Conservation (phyloP, 2,329 filamentous ascomycete genomes). For the Xenoacremonium recifei region DNA sequence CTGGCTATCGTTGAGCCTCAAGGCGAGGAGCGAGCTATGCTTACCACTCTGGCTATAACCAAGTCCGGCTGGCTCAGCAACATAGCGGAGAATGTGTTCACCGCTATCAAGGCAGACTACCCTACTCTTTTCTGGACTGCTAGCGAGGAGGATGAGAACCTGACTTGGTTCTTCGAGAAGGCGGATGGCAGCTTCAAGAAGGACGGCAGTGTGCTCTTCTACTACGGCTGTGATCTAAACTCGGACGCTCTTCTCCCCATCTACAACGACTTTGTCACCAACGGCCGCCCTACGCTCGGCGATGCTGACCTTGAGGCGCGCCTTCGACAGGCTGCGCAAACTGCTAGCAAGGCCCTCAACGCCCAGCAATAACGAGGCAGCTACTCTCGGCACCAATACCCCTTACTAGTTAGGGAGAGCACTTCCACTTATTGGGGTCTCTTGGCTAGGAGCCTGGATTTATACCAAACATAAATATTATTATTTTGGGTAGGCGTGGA, state of each 20-base stretch:
- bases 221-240: slow-evolving; percentile 83
- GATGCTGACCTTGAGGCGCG: slow-evolving; percentile 87
- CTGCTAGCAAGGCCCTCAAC: slow-evolving; percentile 56
- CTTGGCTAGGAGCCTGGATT: not conserved
- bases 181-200: slow-evolving; percentile 86
- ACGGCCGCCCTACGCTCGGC: slow-evolving; percentile 83
- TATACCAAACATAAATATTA: not conserved
- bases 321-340: slow-evolving; percentile 73
- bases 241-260: slow-evolving; percentile 74
- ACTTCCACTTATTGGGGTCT: not conserved
- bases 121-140: slow-evolving; percentile 95
- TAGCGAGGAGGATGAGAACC: slow-evolving; percentile 90
- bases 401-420: not conserved
- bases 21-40: slow-evolving; percentile 66
- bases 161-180: slow-evolving; percentile 98
- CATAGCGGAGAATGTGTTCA: slow-evolving; percentile 92
- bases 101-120: slow-evolving; percentile 90
- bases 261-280: slow-evolving; percentile 79
- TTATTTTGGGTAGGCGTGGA: not conserved
- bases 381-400: not conserved
- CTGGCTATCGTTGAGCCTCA: slow-evolving; percentile 84
- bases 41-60: slow-evolving; percentile 89
- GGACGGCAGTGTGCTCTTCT: slow-evolving; percentile 89
- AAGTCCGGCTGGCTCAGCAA: slow-evolving; percentile 95
- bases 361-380: not conserved